Conservation (phyloP, 805 yeast genomes). For the Ogataea degrootiae region DNA sequence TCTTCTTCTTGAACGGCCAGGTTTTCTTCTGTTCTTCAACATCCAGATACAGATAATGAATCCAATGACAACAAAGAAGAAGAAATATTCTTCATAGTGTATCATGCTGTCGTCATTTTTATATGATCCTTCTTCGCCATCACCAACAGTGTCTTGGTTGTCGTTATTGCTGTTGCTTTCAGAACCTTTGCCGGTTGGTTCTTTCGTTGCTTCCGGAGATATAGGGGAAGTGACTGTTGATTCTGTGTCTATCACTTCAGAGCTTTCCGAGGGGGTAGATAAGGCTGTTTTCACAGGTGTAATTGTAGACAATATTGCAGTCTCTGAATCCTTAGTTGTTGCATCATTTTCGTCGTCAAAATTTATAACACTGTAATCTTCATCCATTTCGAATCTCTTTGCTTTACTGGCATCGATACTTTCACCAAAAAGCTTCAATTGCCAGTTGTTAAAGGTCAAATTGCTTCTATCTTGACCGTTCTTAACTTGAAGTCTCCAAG, state of each 20-base stretch:
- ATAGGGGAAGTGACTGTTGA: slow-evolving; percentile 11
- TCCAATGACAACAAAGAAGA: slow-evolving; percentile 56
- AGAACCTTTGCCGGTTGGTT: slow-evolving; percentile 4
- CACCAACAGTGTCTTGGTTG: slow-evolving; percentile 14
- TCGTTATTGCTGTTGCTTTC: slow-evolving; percentile 1
- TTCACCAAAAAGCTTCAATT: slow-evolving; percentile 79
- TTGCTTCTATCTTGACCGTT: slow-evolving; percentile 35
- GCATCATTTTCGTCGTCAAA: slow-evolving; percentile 14
- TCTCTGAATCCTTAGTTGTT: slow-evolving; percentile 2
- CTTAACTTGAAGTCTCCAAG: slow-evolving; percentile 72
- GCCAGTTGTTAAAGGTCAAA: slow-evolving; percentile 60
- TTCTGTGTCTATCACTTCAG: not conserved
- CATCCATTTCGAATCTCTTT: slow-evolving; percentile 45
- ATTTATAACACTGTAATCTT: slow-evolving; percentile 40
- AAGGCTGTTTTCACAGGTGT: not conserved
- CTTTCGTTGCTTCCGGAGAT: slow-evolving; percentile 3
- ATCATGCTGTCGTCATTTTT: slow-evolving; percentile 22
- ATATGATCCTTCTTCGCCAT: slow-evolving; percentile 18
- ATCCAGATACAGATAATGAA: slow-evolving; percentile 42
- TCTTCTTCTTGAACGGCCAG: slow-evolving; percentile 47
- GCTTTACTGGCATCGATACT: slow-evolving; percentile 60
- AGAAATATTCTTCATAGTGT: slow-evolving; percentile 58
- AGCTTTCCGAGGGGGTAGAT: no score
- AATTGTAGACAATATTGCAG: not conserved
- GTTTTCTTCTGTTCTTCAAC: slow-evolving; percentile 33